A percentile compares a stretch with the other conserved stretches of the same genome.
Conservation (phyloP, 164 flowering plant genomes). For the Stephania japonica region DNA sequence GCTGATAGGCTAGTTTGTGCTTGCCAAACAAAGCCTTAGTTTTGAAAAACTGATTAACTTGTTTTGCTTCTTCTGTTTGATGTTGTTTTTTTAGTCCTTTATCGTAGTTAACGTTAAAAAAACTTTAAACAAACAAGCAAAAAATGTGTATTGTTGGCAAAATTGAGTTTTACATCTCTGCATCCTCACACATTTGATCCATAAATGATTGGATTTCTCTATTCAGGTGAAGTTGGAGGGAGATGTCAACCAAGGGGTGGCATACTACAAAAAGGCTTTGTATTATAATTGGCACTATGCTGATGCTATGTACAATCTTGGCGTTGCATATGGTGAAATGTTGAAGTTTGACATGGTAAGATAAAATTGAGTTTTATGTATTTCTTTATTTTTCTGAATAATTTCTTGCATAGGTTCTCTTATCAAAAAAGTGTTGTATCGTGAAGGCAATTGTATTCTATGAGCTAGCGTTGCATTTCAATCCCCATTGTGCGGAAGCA, state of each 20-base stretch:
- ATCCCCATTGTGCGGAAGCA: constrained; percentile 98
- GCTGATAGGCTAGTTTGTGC: too few relatives aligned
- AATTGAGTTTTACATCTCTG: background rate
- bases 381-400: constrained; percentile 2
- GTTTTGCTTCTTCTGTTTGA: too few relatives aligned
- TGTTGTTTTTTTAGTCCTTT: too few relatives aligned
- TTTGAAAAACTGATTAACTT: too few relatives aligned
- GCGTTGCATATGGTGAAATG: constrained; percentile 99
- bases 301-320: constrained; percentile 99
- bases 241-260: constrained; percentile 85
- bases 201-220: constrained; percentile 3
- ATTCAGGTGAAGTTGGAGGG: constrained; percentile 95
- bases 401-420: constrained; percentile 6
- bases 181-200: too few relatives aligned
- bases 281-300: constrained; percentile 99
- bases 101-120: too few relatives aligned
- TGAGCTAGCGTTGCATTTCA: constrained; percentile 96
- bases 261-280: constrained; percentile 90
- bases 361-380: background rate
- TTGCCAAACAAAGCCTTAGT: too few relatives aligned
- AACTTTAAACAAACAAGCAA: too few relatives aligned
- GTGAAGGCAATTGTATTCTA: constrained; percentile 93
- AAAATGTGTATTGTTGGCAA: too few relatives aligned
- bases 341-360: constrained; percentile 92
- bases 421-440: constrained; percentile 14